Percentiles rank a stretch among this genome's conserved stretches.
phyloP scores from a whole-genome alignment of 2,329 filamentous ascomycete genomes.

The Phaeosphaeriaceae sp. region DNA sequence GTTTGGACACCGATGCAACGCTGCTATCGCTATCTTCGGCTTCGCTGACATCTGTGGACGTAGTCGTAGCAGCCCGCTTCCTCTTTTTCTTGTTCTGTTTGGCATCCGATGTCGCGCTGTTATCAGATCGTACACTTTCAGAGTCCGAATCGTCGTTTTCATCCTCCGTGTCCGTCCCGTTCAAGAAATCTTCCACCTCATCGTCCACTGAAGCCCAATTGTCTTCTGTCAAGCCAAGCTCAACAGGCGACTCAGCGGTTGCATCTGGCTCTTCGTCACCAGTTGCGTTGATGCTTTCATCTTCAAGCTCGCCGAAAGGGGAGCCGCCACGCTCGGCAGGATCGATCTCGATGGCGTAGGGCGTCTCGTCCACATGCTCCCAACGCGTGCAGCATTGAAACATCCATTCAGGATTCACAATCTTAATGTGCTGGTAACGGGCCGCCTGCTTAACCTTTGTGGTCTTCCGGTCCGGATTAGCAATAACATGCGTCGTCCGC shows the following conservation, averaged over 20 bases:
- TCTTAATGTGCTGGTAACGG: constrained; percentile 80
- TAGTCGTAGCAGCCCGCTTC: constrained; percentile 37
- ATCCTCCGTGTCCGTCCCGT: constrained; percentile 49
- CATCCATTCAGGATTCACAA: constrained; percentile 92
- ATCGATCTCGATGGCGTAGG: constrained; percentile 80
- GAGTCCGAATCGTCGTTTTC: constrained; percentile 39
- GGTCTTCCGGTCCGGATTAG: constrained; percentile 76
- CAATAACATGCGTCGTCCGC: constrained; percentile 73
- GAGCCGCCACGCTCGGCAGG: constrained; percentile 64
- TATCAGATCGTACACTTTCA: constrained; percentile 44
- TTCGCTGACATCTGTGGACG: constrained; percentile 44
- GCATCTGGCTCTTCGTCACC: constrained; percentile 48
- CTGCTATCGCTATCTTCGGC: constrained; percentile 53
- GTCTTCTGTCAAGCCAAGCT: constrained; percentile 35
- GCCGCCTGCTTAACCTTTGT: constrained; percentile 90
- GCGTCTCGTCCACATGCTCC: constrained; percentile 78
- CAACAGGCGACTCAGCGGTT: constrained; percentile 29
- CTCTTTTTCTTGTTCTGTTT: constrained; percentile 43
- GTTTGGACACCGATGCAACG: constrained; percentile 45
- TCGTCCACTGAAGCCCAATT: constrained; percentile 66
- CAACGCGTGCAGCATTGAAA: constrained; percentile 84
- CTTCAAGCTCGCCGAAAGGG: constrained; percentile 51
- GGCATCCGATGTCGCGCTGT: constrained; percentile 33
- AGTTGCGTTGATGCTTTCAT: constrained; percentile 53
- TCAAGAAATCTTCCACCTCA: constrained; percentile 79